Base-by-base conservation (phyloP, 257 asterid genomes). In the Petunia axillaris region DNA sequence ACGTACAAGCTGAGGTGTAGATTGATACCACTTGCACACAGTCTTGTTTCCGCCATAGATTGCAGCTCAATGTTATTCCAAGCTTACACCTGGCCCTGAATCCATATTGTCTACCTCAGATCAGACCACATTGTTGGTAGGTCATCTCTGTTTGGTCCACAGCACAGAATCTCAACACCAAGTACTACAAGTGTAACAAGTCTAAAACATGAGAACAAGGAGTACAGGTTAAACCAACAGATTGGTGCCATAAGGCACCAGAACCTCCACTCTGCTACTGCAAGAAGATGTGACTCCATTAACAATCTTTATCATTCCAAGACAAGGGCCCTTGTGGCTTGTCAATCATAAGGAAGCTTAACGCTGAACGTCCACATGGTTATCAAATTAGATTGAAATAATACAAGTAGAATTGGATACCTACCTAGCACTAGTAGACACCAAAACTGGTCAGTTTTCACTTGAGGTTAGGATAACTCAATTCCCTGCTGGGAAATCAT, bases 301-400 rank as follows among this genome's bases (percentile, higher is more conserved):
- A 50, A 73, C 78, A 73, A 73, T 50, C 59, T 50, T 16, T 48
- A 71, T 48, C 41, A 73, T 35, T 73, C 43, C 78, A 48, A 50
- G 77, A 73, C 62, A 73, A 71, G 46, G 78, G 78, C 62, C 48
- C 62, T 73, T 73, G 62, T 48, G 78, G 78, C 7, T 1, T 73
- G 46, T 73, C 78, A 73, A 73, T 73, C 78, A 71, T 48, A 48
- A 48, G 44, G 39, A 25, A 46, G 38, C 77, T 25, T 10, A 41
- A 48, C 77, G 10, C 35, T 71, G 60, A 71, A 71, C 11, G 77
- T 48, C 6, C 59, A 48, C 16, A 71, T 71, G 77, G 11, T 9
- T 48, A 46, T 10, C 59, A 71, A 46, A 71, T 71, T 25, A 25
- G 14, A 71, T 71, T 71, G 25, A 5, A 50, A 50, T 73, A 57